Evolutionary conservation across 2,329 filamentous ascomycete species (phyloP).

Genomic region (Fusarium staphyleae): DNA sequence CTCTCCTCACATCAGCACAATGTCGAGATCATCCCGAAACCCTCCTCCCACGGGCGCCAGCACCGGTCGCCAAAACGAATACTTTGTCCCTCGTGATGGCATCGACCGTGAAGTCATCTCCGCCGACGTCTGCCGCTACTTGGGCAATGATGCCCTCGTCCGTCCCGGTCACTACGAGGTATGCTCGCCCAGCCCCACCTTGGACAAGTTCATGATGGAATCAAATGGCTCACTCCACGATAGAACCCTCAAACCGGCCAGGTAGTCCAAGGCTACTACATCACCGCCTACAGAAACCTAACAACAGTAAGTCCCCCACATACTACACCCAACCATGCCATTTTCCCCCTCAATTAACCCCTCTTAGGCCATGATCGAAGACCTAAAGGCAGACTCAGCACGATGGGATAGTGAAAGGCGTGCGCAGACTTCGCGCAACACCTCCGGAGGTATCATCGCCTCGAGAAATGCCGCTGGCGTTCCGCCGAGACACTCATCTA

Average conservation of each 20-base stretch:
- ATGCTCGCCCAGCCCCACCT: slow-evolving; percentile 38
- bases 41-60: slow-evolving; percentile 47
- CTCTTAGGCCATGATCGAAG: slow-evolving; percentile 66
- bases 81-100: slow-evolving; percentile 80
- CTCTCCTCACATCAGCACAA: slow-evolving; percentile 41
- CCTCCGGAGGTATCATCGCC: slow-evolving; percentile 65
- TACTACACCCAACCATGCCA: background rate
- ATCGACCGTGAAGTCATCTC: slow-evolving; percentile 87
- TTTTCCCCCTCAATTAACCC: slow-evolving; percentile 19
- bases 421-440: slow-evolving; percentile 60
- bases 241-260: slow-evolving; percentile 65
- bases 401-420: slow-evolving; percentile 68
- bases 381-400: slow-evolving; percentile 67
- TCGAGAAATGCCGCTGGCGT: slow-evolving; percentile 58
- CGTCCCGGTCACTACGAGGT: slow-evolving; percentile 78
- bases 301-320: slow-evolving; percentile 69
- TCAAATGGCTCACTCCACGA: slow-evolving; percentile 37
- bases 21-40: slow-evolving; percentile 51
- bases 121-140: slow-evolving; percentile 82
- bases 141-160: slow-evolving; percentile 82
- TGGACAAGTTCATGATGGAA: slow-evolving; percentile 7
- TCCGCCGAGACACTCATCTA: slow-evolving; percentile 61
- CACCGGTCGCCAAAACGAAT: slow-evolving; percentile 72
- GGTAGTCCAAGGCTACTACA: slow-evolving; percentile 75
- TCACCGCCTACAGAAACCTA: slow-evolving; percentile 79